Percentiles rank a stretch among this genome's conserved stretches.
These are phyloP conservation scores for Podospora didyma DNA, from an alignment of 495 filamentous ascomycete species.

Conservation along the genomic window DNA sequence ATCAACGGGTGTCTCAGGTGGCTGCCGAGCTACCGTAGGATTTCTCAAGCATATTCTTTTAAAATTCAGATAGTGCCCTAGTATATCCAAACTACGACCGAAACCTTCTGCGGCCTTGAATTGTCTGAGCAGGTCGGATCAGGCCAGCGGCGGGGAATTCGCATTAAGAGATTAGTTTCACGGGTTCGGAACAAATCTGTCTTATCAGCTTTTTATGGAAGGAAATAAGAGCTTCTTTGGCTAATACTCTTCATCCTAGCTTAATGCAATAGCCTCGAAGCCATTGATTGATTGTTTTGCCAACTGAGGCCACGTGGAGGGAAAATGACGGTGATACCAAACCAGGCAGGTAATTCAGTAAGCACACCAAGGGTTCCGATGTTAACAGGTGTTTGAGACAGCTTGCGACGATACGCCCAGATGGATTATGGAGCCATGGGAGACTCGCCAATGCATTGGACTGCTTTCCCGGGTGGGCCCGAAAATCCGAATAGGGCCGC, in stretches of 20 bases:
- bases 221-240: no score
- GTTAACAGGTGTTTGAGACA: neutral
- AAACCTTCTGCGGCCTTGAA: neutral
- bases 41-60: neutral
- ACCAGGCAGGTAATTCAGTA: no score
- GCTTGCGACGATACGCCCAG: neutral
- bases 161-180: neutral
- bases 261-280: neutral
- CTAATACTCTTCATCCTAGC: no score
- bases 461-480: neutral
- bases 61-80: neutral
- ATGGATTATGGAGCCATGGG: no score
- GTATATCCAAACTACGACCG: conserved; percentile 6
- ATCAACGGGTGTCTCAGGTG: no score
- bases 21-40: neutral
- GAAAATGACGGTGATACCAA: neutral
- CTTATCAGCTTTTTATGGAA: neutral
- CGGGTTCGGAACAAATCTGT: neutral
- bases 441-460: no score
- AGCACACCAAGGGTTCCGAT: no score
- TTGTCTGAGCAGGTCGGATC: neutral
- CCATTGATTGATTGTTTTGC: neutral
- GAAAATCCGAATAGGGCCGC: neutral
- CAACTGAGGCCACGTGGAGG: neutral
- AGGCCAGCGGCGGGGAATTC: neutral